These are phyloP conservation scores for Pachyrhizus erosus DNA, from an alignment of 306 rosid genomes.

Conservation along the genomic window DNA sequence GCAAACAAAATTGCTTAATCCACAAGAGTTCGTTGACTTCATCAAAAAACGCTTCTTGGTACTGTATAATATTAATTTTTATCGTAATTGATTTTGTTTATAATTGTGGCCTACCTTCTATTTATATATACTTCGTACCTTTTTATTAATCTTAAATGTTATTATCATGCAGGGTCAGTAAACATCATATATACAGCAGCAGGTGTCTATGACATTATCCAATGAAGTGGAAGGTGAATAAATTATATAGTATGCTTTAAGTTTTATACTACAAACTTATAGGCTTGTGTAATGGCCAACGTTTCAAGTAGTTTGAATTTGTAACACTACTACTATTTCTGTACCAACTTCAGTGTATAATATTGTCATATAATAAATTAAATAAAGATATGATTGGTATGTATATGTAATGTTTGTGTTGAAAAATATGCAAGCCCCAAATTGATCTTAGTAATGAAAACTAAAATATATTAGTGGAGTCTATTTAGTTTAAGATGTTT, in stretches of 20 bases:
- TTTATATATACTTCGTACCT: not conserved
- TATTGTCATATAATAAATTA: not conserved
- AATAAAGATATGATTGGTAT: too few species aligned
- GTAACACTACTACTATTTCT: conserved; percentile 9
- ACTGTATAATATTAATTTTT: not conserved
- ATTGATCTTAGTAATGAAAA: too few species aligned
- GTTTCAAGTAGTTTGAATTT: not conserved
- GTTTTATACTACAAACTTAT: not conserved
- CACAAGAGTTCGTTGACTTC: conserved; percentile 48
- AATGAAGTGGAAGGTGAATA: not conserved
- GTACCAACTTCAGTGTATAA: not conserved
- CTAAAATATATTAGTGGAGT: too few species aligned
- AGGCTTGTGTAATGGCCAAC: not conserved
- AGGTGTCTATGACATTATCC: not conserved
- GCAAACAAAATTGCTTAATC: conserved; percentile 61
- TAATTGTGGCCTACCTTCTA: too few species aligned
- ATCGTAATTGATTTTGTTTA: too few species aligned
- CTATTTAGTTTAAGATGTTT: too few species aligned
- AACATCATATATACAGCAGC: not conserved
- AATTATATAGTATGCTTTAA: not conserved
- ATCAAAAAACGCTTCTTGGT: conserved; percentile 62
- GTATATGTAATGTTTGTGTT: too few species aligned
- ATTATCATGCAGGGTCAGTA: conserved; percentile 46
- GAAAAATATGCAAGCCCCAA: too few species aligned
- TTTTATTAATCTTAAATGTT: not conserved